A percentile compares a stretch with the other conserved stretches of the same genome.
Conservation (phyloP, 208 protist genomes). For the Trypanosoma avium region DNA sequence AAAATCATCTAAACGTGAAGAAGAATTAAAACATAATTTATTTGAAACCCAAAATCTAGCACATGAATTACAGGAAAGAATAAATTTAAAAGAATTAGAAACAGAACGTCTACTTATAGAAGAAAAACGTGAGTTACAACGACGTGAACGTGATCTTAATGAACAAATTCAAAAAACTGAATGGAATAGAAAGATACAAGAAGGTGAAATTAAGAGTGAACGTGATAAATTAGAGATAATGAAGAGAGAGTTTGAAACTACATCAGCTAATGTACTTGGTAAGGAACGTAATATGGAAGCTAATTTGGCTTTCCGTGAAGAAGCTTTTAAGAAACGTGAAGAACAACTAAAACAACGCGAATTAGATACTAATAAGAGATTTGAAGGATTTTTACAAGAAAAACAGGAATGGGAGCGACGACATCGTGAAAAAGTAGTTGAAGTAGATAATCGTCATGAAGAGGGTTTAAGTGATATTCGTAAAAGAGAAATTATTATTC, state of each 20-base stretch:
- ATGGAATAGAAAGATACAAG: conserved; percentile 34
- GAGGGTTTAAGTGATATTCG: conserved; percentile 4
- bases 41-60: conserved; percentile 44
- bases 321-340: conserved; percentile 42
- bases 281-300: conserved; percentile 37
- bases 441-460: conserved; percentile 13
- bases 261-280: conserved; percentile 27
- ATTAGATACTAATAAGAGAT: conserved; percentile 29
- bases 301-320: conserved; percentile 29
- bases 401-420: conserved; percentile 29
- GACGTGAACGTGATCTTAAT: conserved; percentile 14
- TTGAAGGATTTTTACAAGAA: conserved; percentile 28
- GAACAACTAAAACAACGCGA: conserved; percentile 39
- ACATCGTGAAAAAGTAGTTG: conserved; percentile 15
- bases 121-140: not conserved
- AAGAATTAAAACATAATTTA: conserved; percentile 51
- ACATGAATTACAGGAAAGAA: conserved; percentile 42
- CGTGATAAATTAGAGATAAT: conserved; percentile 48
- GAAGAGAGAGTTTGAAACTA: conserved; percentile 27
- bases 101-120: conserved; percentile 55
- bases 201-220: conserved; percentile 35
- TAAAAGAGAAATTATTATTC: conserved; percentile 14
- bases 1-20: conserved; percentile 34
- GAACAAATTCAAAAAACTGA: conserved; percentile 13
- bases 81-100: conserved; percentile 55